Percentiles rank a stretch among this genome's conserved stretches.
Evolutionary conservation across 2,329 filamentous ascomycete genomes (phyloP).

Genomic region (Mycosphaerella arachidis): DNA sequence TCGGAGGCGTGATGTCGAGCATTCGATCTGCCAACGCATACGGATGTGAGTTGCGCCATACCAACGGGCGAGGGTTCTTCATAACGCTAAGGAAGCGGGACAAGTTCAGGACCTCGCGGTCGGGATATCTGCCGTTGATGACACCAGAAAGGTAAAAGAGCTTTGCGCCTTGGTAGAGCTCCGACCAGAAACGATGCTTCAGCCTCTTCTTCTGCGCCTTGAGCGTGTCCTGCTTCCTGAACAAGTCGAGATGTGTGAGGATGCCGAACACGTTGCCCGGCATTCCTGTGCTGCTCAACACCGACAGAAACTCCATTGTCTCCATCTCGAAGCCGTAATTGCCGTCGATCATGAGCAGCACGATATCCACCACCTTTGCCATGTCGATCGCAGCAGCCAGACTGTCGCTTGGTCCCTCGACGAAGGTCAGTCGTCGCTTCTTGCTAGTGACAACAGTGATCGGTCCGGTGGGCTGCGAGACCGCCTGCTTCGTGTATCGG

Average conservation of each 20-base stretch:
- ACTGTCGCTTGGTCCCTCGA: slow-evolving; percentile 92
- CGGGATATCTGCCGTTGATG: slow-evolving; percentile 92
- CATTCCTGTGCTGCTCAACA: slow-evolving; percentile 92
- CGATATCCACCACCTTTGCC: slow-evolving; percentile 94
- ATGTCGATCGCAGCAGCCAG: slow-evolving; percentile 95
- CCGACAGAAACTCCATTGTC: slow-evolving; percentile 98
- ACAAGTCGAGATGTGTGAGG: slow-evolving; percentile 90
- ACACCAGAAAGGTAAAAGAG: slow-evolving; percentile 95
- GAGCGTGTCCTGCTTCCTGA: slow-evolving; percentile 85
- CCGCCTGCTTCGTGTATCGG: slow-evolving; percentile 91
- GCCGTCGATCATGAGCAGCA: slow-evolving; percentile 95
- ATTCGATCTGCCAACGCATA: slow-evolving; percentile 93
- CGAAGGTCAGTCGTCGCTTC: slow-evolving; percentile 85
- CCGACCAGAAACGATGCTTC: slow-evolving; percentile 94
- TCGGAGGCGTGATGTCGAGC: slow-evolving; percentile 90
- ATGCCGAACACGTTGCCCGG: slow-evolving; percentile 98
- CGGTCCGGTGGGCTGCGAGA: slow-evolving; percentile 83
- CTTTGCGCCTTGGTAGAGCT: slow-evolving; percentile 94
- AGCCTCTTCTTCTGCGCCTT: slow-evolving; percentile 93
- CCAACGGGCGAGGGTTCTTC: slow-evolving; percentile 95
- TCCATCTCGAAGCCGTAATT: slow-evolving; percentile 99
- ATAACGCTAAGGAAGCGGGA: slow-evolving; percentile 95
- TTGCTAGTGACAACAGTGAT: slow-evolving; percentile 97
- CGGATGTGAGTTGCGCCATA: slow-evolving; percentile 95
- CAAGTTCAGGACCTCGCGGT: slow-evolving; percentile 92